These are phyloP conservation scores for Daldinia concentrica DNA, from an alignment of 495 filamentous ascomycete species.

Conservation along the genomic window DNA sequence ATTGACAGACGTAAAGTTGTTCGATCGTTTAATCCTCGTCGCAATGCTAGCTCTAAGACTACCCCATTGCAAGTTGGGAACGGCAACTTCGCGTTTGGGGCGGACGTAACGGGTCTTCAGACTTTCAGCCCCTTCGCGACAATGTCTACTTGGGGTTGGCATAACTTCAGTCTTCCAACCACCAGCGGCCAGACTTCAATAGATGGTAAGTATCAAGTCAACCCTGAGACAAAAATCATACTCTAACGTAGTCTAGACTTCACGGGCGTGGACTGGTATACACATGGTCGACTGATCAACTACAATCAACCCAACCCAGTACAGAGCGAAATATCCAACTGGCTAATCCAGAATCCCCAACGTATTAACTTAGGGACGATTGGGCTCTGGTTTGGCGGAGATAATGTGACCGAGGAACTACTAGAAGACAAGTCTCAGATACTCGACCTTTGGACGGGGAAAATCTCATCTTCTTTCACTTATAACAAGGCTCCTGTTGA, in stretches of 20 bases:
- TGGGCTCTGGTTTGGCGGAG: conserved; percentile 55
- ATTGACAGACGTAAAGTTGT: conserved; percentile 51
- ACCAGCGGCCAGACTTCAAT: conserved; percentile 51
- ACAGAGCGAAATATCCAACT: conserved; percentile 60
- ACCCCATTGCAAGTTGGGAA: conserved; percentile 65
- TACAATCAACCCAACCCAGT: conserved; percentile 63
- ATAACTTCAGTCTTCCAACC: conserved; percentile 64
- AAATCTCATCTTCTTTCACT: conserved; percentile 56
- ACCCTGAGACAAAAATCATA: background rate
- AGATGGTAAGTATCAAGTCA: conserved; percentile 43
- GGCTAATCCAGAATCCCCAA: conserved; percentile 64
- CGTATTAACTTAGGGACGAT: conserved; percentile 60
- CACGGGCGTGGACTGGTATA: conserved; percentile 62
- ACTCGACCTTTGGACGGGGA: conserved; percentile 61
- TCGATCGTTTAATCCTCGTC: conserved; percentile 54
- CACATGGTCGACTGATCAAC: conserved; percentile 62
- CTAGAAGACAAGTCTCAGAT: conserved; percentile 53
- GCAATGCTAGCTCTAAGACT: conserved; percentile 55
- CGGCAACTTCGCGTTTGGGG: conserved; percentile 66
- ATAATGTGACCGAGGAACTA: conserved; percentile 53
- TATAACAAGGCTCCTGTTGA: conserved; percentile 51
- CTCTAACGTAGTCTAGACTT: conserved; percentile 46
- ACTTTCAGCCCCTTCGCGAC: conserved; percentile 68
- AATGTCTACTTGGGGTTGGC: conserved; percentile 66
- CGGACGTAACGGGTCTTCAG: conserved; percentile 63